Evolutionary conservation across 805 yeast genomes (phyloP).

Genomic region (Isabelozyma pseudorhagii): DNA sequence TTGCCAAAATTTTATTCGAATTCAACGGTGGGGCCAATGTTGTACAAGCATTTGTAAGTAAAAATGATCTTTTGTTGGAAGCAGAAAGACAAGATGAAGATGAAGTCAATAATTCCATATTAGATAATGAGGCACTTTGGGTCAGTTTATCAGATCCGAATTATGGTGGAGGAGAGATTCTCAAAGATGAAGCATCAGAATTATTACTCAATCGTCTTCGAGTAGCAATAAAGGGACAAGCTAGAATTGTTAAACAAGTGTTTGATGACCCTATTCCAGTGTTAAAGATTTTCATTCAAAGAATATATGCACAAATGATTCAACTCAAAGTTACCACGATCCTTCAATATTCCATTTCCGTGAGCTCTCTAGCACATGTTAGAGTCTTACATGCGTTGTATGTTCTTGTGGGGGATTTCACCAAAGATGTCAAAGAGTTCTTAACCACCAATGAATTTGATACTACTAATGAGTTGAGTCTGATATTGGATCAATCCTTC

Average conservation of each 20-base stretch:
- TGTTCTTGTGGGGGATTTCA: conserved; percentile 54
- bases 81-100: conserved; percentile 31
- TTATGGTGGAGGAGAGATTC: conserved; percentile 36
- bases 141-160: conserved; percentile 57
- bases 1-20: conserved; percentile 69
- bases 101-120: conserved; percentile 27
- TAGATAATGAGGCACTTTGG: conserved; percentile 55
- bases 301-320: conserved; percentile 72
- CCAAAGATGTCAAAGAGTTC: conserved; percentile 62
- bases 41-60: conserved; percentile 76
- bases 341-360: conserved; percentile 59
- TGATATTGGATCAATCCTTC: conserved; percentile 65
- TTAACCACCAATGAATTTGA: conserved; percentile 47
- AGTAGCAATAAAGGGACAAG: conserved; percentile 64
- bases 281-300: conserved; percentile 63
- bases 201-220: conserved; percentile 50
- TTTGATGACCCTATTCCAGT: conserved; percentile 72
- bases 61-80: conserved; percentile 65
- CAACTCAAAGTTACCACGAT: conserved; percentile 55
- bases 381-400: conserved; percentile 71
- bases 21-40: conserved; percentile 86
- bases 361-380: conserved; percentile 68
- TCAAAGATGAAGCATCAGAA: conserved; percentile 52
- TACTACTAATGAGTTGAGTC: conserved; percentile 41
- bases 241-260: conserved; percentile 67